phyloP scores from a whole-genome alignment of 2,329 filamentous ascomycete species.

The Calonectria honghensis region DNA sequence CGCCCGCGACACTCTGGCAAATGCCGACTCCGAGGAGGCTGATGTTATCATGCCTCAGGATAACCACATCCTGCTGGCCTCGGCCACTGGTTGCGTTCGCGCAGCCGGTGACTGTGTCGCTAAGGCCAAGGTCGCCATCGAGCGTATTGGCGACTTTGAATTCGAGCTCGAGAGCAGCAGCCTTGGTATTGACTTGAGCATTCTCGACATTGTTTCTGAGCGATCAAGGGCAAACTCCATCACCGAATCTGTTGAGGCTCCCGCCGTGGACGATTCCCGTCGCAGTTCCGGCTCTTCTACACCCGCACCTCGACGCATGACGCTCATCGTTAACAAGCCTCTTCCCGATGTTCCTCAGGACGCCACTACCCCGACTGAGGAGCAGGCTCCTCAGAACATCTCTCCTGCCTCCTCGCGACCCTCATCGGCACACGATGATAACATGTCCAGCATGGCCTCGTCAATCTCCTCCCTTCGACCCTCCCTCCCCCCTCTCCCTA shows the following conservation, averaged over 20 bases:
- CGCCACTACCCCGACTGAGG: constrained; percentile 64
- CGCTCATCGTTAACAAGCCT: constrained; percentile 77
- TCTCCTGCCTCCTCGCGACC: constrained; percentile 65
- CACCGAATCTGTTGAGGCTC: constrained; percentile 60
- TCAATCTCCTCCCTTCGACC: constrained; percentile 69
- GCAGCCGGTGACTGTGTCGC: constrained; percentile 93
- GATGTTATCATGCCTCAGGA: constrained; percentile 88
- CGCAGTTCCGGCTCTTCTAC: constrained; percentile 62
- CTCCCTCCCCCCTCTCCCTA: constrained; percentile 74
- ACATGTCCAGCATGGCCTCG: constrained; percentile 65
- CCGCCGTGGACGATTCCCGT: constrained; percentile 63
- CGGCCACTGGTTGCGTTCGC: constrained; percentile 91
- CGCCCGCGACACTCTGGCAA: constrained; percentile 85
- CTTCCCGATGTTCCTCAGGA: constrained; percentile 79
- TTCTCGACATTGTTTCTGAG: constrained; percentile 67
- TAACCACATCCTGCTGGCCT: constrained; percentile 83
- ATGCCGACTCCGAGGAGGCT: constrained; percentile 81
- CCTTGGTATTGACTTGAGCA: constrained; percentile 73
- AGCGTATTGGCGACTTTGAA: constrained; percentile 93
- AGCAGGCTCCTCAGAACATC: constrained; percentile 53
- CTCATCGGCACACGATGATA: constrained; percentile 65
- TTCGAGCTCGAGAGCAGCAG: constrained; percentile 80
- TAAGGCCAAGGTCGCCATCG: constrained; percentile 89
- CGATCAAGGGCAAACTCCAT: constrained; percentile 58
- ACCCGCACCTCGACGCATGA: constrained; percentile 61